A percentile compares a stretch with the other conserved stretches of the same genome.
These are phyloP conservation scores for Wickerhamiella sergipiensis DNA, from an alignment of 805 yeast genomes.

Conservation along the genomic window DNA sequence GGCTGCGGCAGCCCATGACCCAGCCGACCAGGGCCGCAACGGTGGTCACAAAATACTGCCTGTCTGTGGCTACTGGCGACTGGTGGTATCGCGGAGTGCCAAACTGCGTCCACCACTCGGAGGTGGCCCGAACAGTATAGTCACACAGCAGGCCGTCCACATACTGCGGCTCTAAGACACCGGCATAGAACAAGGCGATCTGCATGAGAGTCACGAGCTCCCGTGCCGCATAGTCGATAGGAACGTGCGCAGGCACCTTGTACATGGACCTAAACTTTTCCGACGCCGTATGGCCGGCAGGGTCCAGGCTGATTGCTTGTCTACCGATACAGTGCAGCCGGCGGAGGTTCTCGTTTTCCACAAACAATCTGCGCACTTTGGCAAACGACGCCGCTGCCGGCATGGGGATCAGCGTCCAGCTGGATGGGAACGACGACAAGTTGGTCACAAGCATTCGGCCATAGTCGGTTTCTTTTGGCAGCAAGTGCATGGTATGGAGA, in stretches of 20 bases:
- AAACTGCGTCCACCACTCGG: constrained; percentile 68
- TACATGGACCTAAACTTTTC: constrained; percentile 72
- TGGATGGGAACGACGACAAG: constrained; percentile 65
- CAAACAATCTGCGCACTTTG: constrained; percentile 42
- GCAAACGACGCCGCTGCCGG: constrained; percentile 27
- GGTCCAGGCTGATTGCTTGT: constrained; percentile 55
- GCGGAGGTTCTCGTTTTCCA: constrained; percentile 62
- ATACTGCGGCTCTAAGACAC: constrained; percentile 47
- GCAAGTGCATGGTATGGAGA: constrained; percentile 49
- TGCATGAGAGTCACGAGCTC: constrained; percentile 69
- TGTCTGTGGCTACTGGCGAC: constrained; percentile 12
- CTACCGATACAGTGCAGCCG: constrained; percentile 77
- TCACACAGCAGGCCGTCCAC: constrained; percentile 82
- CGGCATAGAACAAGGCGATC: constrained; percentile 63
- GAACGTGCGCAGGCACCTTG: constrained; percentile 36
- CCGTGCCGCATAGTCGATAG: constrained; percentile 50
- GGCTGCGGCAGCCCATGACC: constrained; percentile 48
- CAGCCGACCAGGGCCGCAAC: constrained; percentile 73
- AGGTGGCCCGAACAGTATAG: constrained; percentile 57
- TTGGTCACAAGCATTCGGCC: constrained; percentile 70
- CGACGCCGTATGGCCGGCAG: constrained; percentile 50
- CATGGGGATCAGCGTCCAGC: constrained; percentile 56
- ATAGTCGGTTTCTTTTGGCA: constrained; percentile 46
- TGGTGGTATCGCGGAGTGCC: constrained; percentile 30
- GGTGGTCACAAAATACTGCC: constrained; percentile 25